Evolutionary conservation across 2,329 filamentous ascomycete species (phyloP).

Genomic region (Colletotrichum neosansevieriae): DNA sequence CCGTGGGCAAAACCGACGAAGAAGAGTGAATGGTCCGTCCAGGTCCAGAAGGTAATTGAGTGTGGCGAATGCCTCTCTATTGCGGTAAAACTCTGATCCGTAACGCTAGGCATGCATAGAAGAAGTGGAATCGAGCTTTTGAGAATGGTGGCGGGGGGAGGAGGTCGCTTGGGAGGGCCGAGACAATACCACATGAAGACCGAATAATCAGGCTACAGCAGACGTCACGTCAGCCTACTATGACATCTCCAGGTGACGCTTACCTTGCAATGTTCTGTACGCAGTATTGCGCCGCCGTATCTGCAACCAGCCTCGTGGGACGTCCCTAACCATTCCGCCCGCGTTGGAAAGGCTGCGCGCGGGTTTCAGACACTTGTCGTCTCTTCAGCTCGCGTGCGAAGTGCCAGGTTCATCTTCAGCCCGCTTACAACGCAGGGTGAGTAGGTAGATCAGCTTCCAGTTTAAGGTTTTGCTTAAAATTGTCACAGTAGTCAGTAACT

Average conservation of each 20-base stretch:
- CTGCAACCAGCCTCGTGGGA: not conserved
- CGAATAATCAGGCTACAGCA: conserved; percentile 1
- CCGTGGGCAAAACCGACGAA: not conserved
- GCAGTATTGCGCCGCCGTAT: no score
- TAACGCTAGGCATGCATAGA: conserved; percentile 1
- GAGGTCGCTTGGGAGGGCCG: not conserved
- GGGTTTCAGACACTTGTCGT: not conserved
- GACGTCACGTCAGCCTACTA: conserved; percentile 19
- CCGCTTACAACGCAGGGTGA: not conserved
- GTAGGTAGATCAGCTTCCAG: no score
- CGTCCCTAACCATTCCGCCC: no score
- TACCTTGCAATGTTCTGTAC: not conserved
- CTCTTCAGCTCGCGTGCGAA: conserved; percentile 10
- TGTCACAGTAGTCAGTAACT: no score
- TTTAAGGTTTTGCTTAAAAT: no score
- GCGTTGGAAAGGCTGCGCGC: not conserved
- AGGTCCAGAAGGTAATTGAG: not conserved
- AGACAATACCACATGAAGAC: not conserved
- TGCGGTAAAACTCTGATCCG: not conserved
- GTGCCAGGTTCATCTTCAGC: conserved; percentile 2
- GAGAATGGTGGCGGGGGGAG: not conserved
- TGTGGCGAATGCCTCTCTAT: not conserved
- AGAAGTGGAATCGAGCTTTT: not conserved
- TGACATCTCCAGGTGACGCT: conserved; percentile 10
- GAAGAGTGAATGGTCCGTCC: no score